Conservation (phyloP, 495 filamentous ascomycete species). For the Lasiosphaeris hirsuta region DNA sequence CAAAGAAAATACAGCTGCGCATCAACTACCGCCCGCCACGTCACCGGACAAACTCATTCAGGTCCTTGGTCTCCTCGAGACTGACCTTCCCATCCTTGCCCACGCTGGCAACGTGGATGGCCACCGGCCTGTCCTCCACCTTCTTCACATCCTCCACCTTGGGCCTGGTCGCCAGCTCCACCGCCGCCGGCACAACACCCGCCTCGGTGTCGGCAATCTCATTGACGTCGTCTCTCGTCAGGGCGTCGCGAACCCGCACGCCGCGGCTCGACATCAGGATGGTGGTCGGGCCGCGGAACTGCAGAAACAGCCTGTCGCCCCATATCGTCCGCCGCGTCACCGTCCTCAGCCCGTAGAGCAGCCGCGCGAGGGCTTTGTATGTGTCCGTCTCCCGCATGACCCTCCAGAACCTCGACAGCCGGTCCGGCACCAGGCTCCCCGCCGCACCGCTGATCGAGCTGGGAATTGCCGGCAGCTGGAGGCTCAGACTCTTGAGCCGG, state of each 20-base stretch:
- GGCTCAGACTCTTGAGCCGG: slow-evolving; percentile 74
- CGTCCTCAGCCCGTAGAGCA: slow-evolving; percentile 65
- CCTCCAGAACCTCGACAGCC: slow-evolving; percentile 62
- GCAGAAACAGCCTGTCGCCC: slow-evolving; percentile 89
- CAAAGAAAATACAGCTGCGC: not conserved
- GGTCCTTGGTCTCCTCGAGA: slow-evolving; percentile 57
- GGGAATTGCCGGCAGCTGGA: slow-evolving; percentile 71
- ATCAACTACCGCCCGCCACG: not conserved
- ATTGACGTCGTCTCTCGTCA: slow-evolving; percentile 72
- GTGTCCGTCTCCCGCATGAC: slow-evolving; percentile 63
- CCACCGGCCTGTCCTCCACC: slow-evolving; percentile 32
- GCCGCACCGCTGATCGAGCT: slow-evolving; percentile 49
- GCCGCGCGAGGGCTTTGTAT: slow-evolving; percentile 62
- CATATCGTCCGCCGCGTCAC: slow-evolving; percentile 78
- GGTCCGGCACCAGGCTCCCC: slow-evolving; percentile 34
- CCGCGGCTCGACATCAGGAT: slow-evolving; percentile 83
- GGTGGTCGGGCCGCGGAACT: slow-evolving; percentile 80
- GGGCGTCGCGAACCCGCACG: slow-evolving; percentile 67
- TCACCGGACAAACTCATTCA: slow-evolving; percentile 50
- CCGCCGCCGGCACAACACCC: slow-evolving; percentile 49
- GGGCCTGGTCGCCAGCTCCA: slow-evolving; percentile 42
- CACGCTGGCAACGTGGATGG: slow-evolving; percentile 56
- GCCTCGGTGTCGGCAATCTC: slow-evolving; percentile 77
- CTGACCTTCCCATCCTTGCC: slow-evolving; percentile 64
- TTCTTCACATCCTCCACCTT: slow-evolving; percentile 29